phyloP scores from a whole-genome alignment of 176 grass and related monocot species.

The Zizania latifolia region DNA sequence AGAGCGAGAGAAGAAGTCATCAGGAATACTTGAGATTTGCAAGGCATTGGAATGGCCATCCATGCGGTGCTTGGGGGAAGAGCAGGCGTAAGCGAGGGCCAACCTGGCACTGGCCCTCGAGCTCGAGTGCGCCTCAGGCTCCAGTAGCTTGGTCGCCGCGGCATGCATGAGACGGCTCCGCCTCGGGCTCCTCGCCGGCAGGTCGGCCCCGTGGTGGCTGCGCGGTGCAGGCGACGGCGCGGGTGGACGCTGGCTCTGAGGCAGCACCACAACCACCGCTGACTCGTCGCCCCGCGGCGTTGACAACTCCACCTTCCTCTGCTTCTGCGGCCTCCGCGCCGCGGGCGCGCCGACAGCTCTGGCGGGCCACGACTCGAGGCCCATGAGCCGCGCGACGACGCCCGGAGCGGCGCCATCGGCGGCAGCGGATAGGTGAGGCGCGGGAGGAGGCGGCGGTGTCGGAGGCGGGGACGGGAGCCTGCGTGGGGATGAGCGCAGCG shows the following conservation, averaged over 20 bases:
- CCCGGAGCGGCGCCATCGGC: constrained; percentile 34
- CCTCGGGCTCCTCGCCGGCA: constrained; percentile 52
- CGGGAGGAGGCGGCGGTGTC: neutral
- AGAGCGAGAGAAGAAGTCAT: constrained; percentile 43
- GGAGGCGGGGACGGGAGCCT: constrained; percentile 15
- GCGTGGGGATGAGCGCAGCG: constrained; percentile 25
- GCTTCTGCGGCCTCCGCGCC: constrained; percentile 53
- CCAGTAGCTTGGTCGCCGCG: constrained; percentile 67
- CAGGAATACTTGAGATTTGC: constrained; percentile 4
- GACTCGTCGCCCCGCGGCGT: neutral
- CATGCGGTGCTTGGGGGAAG: constrained; percentile 41
- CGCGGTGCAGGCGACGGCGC: neutral
- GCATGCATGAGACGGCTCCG: constrained; percentile 44
- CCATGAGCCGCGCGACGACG: constrained; percentile 90
- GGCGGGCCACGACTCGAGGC: constrained; percentile 70
- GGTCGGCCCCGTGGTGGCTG: constrained; percentile 48
- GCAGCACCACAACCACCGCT: constrained; percentile 32
- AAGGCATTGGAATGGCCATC: constrained; percentile 15
- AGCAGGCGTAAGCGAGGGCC: constrained; percentile 43
- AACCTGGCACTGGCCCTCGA: constrained; percentile 14
- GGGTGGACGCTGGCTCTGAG: neutral
- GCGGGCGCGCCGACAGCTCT: neutral
- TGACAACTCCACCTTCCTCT: constrained; percentile 53
- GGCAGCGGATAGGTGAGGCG: neutral
- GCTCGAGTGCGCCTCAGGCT: constrained; percentile 36